A percentile compares a stretch with the other conserved stretches of the same genome.
phyloP scores from a whole-genome alignment of 176 grass and related monocot species.

The Chrysopogon serrulatus region DNA sequence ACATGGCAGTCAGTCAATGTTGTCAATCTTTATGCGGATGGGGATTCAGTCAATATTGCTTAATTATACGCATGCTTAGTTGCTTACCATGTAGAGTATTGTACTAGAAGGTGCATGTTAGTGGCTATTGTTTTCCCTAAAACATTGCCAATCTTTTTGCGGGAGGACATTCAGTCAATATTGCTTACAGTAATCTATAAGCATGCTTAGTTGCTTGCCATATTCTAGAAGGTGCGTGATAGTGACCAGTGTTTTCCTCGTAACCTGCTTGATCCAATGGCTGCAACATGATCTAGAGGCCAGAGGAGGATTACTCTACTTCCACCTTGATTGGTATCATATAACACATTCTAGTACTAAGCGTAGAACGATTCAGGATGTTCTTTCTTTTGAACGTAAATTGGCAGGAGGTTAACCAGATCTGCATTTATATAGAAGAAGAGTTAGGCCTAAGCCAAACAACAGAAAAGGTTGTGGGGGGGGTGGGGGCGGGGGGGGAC shows the following conservation, averaged over 20 bases:
- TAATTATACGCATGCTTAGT: constrained; percentile 1
- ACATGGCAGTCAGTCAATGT: neutral
- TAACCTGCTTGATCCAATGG: neutral
- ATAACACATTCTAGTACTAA: neutral
- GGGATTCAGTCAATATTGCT: neutral
- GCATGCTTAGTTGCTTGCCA: constrained; percentile 2
- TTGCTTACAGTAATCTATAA: neutral
- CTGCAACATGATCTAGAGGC: neutral
- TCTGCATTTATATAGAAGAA: neutral
- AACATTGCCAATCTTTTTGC: neutral
- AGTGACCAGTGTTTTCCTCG: neutral
- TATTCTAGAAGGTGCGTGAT: neutral
- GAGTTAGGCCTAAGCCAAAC: neutral
- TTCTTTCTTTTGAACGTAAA: neutral
- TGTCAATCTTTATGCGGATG: neutral
- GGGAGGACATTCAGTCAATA: neutral
- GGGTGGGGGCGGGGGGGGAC: neutral
- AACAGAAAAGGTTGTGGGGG: too few species aligned
- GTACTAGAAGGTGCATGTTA: constrained; percentile 12
- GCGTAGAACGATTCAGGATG: neutral
- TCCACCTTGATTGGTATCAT: neutral
- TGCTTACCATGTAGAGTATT: constrained; percentile 20
- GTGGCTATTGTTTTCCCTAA: neutral
- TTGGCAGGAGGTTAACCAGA: neutral
- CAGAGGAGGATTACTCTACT: neutral